phyloP scores from a whole-genome alignment of 352 stramenopile species.

The Phytophthora tubulina region DNA sequence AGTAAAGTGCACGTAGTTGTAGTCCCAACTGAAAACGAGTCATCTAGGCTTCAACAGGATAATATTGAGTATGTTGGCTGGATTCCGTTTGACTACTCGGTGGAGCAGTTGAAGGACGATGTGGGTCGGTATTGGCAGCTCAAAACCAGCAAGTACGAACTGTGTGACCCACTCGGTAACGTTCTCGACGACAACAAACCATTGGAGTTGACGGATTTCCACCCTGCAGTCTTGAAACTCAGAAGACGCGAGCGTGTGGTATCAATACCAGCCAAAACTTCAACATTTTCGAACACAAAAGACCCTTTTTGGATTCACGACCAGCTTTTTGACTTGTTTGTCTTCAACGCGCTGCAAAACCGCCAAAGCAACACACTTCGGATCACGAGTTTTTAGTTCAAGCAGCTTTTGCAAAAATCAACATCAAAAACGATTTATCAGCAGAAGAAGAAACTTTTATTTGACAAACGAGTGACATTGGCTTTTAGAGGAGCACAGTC shows the following conservation, averaged over 20 bases:
- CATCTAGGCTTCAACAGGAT: not conserved
- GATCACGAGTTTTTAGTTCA: slow-evolving; percentile 78
- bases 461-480: slow-evolving; percentile 48
- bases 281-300: not conserved
- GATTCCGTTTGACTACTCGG: slow-evolving; percentile 60
- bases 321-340: slow-evolving; percentile 72
- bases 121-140: slow-evolving; percentile 61
- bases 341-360: slow-evolving; percentile 68
- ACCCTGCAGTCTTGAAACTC: slow-evolving; percentile 30
- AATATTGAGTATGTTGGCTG: slow-evolving; percentile 42
- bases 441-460: slow-evolving; percentile 50
- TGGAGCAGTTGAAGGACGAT: slow-evolving; percentile 56
- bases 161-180: slow-evolving; percentile 42
- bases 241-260: slow-evolving; percentile 9
- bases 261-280: not conserved
- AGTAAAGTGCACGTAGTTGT: slow-evolving; percentile 38
- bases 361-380: slow-evolving; percentile 48
- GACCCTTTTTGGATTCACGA: slow-evolving; percentile 70
- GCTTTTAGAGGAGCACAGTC: slow-evolving; percentile 37
- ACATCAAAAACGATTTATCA: slow-evolving; percentile 31
- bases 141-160: slow-evolving; percentile 50
- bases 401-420: slow-evolving; percentile 58
- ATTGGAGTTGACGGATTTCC: slow-evolving; percentile 24
- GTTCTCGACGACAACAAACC: slow-evolving; percentile 33
- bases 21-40: slow-evolving; percentile 9